These are phyloP conservation scores for Russula ochroleuca DNA, from an alignment of 768 basidiomycete species.

Conservation along the genomic window DNA sequence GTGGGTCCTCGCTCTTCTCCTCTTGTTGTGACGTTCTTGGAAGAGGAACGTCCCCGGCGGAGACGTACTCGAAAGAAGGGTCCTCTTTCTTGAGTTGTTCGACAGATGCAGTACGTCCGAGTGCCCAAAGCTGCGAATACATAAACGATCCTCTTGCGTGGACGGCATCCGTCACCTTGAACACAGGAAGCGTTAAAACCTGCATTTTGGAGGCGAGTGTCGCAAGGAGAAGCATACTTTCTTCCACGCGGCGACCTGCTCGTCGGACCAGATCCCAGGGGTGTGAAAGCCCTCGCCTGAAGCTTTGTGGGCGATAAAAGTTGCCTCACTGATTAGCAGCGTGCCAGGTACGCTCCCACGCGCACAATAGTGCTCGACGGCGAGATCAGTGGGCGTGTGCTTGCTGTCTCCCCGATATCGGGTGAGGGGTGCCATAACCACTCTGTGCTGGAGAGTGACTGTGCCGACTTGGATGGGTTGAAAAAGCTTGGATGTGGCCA, in stretches of 20 bases:
- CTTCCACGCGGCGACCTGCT: constrained; percentile 54
- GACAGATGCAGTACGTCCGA: constrained; percentile 16
- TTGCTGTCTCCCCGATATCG: constrained; percentile 38
- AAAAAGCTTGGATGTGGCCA: constrained; percentile 37
- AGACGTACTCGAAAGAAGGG: constrained; percentile 29
- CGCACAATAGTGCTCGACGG: constrained; percentile 46
- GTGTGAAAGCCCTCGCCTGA: constrained; percentile 38
- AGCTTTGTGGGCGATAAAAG: constrained; percentile 49
- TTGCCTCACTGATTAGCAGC: constrained; percentile 48
- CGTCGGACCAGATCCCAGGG: constrained; percentile 49
- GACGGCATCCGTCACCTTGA: constrained; percentile 32
- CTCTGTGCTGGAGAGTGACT: constrained; percentile 44
- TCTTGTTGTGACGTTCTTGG: background rate
- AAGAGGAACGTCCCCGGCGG: constrained; percentile 29
- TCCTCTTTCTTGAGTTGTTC: constrained; percentile 32
- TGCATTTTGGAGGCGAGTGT: background rate
- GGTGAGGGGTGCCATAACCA: constrained; percentile 53
- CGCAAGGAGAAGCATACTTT: constrained; percentile 33
- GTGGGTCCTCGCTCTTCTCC: background rate
- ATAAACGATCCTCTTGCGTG: constrained; percentile 39
- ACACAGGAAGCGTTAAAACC: background rate
- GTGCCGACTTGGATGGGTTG: constrained; percentile 44
- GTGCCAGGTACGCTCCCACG: constrained; percentile 40
- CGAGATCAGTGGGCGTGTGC: constrained; percentile 38
- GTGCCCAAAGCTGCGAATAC: constrained; percentile 47